phyloP scores from a whole-genome alignment of 129 eudicot genomes.

The Arctium lappa region DNA sequence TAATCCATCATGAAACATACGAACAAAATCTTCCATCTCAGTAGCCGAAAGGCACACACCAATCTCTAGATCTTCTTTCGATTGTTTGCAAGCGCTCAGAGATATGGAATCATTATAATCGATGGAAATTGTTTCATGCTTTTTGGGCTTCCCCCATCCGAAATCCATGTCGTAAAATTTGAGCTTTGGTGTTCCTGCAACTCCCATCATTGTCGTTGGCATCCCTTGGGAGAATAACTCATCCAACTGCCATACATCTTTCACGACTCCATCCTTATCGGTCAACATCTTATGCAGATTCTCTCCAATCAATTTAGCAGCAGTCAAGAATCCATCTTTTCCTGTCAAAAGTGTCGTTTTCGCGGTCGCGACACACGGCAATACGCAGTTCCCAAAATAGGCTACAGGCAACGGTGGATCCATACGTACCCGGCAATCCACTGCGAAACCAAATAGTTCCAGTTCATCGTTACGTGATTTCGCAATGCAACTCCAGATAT shows the following conservation, averaged over 20 bases:
- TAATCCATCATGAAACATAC: constrained; percentile 8
- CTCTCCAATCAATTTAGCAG: not conserved
- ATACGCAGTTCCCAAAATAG: constrained; percentile 8
- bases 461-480: constrained; percentile 1
- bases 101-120: constrained; percentile 13
- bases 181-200: not conserved
- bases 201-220: not conserved
- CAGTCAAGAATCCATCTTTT: constrained; percentile 15
- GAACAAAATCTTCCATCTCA: constrained; percentile 3
- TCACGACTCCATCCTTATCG: not conserved
- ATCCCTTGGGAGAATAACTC: not conserved
- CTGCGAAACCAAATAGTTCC: not conserved
- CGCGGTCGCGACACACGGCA: not conserved
- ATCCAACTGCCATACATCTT: not conserved
- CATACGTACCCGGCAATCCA: not conserved
- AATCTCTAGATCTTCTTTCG: not conserved
- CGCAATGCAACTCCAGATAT: constrained; percentile 29
- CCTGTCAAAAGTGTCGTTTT: not conserved
- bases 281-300: not conserved
- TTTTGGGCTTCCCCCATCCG: not conserved
- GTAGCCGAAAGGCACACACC: not conserved
- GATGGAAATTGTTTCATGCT: constrained; percentile 15
- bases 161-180: not conserved
- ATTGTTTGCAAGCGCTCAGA: constrained; percentile 15
- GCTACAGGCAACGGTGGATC: not conserved